Evolutionary conservation across 768 basidiomycete species (phyloP), one percentile per base, ranked within the genome.

Genomic region (Xerocomellus chrysenteron): DNA sequence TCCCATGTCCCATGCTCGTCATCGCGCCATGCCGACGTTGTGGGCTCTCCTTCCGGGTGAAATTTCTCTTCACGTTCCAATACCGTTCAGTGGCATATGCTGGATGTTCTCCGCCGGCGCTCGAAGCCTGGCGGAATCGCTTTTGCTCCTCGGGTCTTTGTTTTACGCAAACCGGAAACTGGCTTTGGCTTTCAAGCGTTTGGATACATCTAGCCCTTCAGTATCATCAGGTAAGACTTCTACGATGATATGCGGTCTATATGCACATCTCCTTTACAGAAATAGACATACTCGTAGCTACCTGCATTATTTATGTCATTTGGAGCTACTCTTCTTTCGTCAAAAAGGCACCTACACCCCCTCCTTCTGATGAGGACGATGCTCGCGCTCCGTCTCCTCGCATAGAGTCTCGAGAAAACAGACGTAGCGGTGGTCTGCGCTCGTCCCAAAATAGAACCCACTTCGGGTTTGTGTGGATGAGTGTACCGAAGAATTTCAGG

Each of bases 401-500:
- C 66, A 72, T 67, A 11, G 86, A 87, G 24, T 49, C 60, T 50
- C 80, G 80, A 37, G 83, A 85, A 12, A 61, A 60, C 44, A 81
- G 72, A 65, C 82, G 80, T 45, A 50, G 62, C 9, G 56, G 67
- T 19, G 56, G 67, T 50, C 43, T 58, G 50, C 67, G 69, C 28
- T 51, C 63, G 32, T 56, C 64, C 30, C 62, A 63, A 49, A 74
- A 73, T 57, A 83, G 80, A 72, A 74, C 75, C 24, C 80, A 83
- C 64, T 83, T 85, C 54, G 85, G 86, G 35, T 89, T 85, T 65
- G 80, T 93, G 26, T 94, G 90, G 90, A 93, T 94, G 92, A 88
- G 91, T 16, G 90, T 92, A 5, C 87, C 89, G 0, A 91, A 92
- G 71, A 92, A 94, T 65, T 94, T 90, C 67, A 79, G 91, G 90